These are phyloP conservation scores for Haplosporangium sp. DNA, from an alignment of 371 early-diverging fungal species.

Conservation along the genomic window DNA sequence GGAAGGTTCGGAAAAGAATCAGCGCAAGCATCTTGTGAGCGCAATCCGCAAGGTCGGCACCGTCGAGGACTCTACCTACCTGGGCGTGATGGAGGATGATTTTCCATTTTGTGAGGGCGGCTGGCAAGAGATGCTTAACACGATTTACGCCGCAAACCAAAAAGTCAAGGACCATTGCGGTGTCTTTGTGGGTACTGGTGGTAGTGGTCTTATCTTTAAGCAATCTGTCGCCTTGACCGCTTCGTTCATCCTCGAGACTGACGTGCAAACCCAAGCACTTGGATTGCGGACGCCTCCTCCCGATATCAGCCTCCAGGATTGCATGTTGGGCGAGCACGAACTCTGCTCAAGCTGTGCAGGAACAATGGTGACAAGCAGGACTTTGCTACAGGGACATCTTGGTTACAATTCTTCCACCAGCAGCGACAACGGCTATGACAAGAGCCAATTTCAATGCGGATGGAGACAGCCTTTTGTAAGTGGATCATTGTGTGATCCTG, in stretches of 20 bases:
- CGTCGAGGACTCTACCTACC: constrained; percentile 57
- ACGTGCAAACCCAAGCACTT: constrained; percentile 9
- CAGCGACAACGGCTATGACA: constrained; percentile 63
- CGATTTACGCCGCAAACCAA: constrained; percentile 61
- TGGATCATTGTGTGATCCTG: constrained; percentile 1
- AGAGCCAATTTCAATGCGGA: constrained; percentile 70
- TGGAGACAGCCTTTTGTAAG: constrained; percentile 78
- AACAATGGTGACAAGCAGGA: constrained; percentile 63
- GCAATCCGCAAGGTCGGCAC: constrained; percentile 60
- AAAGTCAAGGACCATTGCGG: constrained; percentile 66
- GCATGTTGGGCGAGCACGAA: constrained; percentile 62
- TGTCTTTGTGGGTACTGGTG: constrained; percentile 72
- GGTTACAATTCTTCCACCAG: constrained; percentile 73
- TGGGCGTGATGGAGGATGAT: constrained; percentile 71
- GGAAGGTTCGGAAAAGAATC: constrained; percentile 62
- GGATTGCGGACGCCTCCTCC: constrained; percentile 57
- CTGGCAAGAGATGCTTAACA: constrained; percentile 66
- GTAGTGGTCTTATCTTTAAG: constrained; percentile 68
- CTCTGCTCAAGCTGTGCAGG: constrained; percentile 58
- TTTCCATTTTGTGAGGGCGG: constrained; percentile 67
- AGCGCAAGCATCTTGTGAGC: constrained; percentile 67
- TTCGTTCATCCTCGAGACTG: constrained; percentile 55
- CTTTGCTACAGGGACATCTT: constrained; percentile 69
- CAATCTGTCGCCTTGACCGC: constrained; percentile 59
- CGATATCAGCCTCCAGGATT: constrained; percentile 69